These are phyloP conservation scores for Starmerella tilneyi DNA, from an alignment of 805 yeast species.

Conservation along the genomic window DNA sequence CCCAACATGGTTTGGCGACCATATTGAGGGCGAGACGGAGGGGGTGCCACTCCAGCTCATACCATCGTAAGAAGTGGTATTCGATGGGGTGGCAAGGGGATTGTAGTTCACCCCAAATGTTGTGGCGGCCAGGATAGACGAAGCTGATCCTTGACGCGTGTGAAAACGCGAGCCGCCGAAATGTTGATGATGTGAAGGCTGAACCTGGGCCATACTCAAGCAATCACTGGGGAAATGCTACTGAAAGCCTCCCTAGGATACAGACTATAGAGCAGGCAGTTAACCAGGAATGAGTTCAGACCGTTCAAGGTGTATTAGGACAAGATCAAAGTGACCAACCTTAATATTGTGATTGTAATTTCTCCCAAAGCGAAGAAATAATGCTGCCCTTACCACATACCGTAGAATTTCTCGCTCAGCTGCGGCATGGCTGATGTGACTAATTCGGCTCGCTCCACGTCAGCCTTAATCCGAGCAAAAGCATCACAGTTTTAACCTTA, in stretches of 20 bases:
- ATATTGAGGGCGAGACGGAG: constrained; percentile 20
- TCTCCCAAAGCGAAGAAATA: constrained; percentile 7
- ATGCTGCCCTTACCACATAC: constrained; percentile 4
- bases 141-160: constrained; percentile 12
- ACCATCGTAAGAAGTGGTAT: constrained; percentile 3
- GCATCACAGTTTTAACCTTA: no score
- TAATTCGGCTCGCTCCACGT: neutral
- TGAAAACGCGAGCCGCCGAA: constrained; percentile 9
- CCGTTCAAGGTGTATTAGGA: constrained; percentile 3
- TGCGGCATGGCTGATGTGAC: constrained; percentile 1
- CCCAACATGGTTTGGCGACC: constrained; percentile 20
- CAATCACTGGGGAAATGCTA: constrained; percentile 19
- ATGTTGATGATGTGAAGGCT: constrained; percentile 1
- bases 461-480: no score
- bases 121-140: constrained; percentile 14
- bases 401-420: neutral
- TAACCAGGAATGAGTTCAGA: constrained; percentile 3
- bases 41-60: constrained; percentile 14
- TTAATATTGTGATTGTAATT: neutral
- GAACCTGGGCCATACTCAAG: constrained; percentile 17
- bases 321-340: constrained; percentile 1
- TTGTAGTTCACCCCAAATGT: constrained; percentile 12
- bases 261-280: constrained; percentile 1
- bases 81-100: constrained; percentile 14
- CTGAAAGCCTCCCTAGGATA: constrained; percentile 21